Evolutionary conservation across 345 rosid genomes (phyloP).

Genomic region (Hevea brasiliensis): DNA sequence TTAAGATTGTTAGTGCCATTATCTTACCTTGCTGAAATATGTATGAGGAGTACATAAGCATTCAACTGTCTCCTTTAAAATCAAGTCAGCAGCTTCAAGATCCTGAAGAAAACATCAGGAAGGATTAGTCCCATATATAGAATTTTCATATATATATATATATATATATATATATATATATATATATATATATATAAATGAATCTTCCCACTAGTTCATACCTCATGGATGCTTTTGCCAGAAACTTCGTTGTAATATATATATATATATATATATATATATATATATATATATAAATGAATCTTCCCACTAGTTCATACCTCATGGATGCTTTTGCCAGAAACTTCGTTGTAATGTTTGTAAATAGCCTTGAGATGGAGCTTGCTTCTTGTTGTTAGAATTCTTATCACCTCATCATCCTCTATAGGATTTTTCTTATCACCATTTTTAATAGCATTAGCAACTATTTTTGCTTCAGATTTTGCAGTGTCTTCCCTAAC

Average conservation of each 20-base stretch:
- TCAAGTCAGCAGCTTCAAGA: slow-evolving; percentile 33
- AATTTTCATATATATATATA: not conserved
- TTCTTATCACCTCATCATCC: slow-evolving; percentile 66
- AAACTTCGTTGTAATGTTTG: slow-evolving; percentile 48
- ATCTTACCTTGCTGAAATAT: slow-evolving; percentile 69
- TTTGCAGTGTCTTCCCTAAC: slow-evolving; percentile 57
- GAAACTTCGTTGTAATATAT: slow-evolving; percentile 49
- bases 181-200: too few relatives aligned
- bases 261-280: too few relatives aligned
- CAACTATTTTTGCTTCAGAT: slow-evolving; percentile 61
- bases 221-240: slow-evolving; percentile 56
- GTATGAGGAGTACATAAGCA: slow-evolving; percentile 61
- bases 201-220: slow-evolving; percentile 21
- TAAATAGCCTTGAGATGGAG: slow-evolving; percentile 55
- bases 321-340: slow-evolving; percentile 49
- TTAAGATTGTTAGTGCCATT: not conserved
- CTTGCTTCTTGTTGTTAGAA: slow-evolving; percentile 82
- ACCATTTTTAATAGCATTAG: slow-evolving; percentile 39
- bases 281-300: too few relatives aligned
- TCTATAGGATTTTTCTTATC: slow-evolving; percentile 37
- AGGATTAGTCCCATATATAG: not conserved
- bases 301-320: slow-evolving; percentile 39
- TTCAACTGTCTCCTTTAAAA: slow-evolving; percentile 50
- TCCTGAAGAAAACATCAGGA: slow-evolving; percentile 43
- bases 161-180: too few relatives aligned